Conservation (phyloP, 1,284 basidiomycete species). For the Erythrobasidium hasegawianum region DNA sequence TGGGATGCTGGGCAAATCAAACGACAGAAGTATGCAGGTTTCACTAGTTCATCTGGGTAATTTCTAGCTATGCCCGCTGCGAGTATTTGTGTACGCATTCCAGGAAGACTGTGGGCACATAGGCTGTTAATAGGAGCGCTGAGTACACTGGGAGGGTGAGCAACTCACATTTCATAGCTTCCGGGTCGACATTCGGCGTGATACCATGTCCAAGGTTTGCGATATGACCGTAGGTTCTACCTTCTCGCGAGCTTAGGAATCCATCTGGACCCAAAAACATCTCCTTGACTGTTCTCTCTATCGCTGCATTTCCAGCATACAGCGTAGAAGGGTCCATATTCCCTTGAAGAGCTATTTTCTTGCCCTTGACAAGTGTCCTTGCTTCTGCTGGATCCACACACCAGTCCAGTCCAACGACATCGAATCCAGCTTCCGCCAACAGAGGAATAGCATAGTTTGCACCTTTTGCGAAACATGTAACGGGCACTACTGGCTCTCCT, state of each 20-base stretch:
- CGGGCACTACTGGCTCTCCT: slow-evolving; percentile 57
- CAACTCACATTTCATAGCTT: slow-evolving; percentile 67
- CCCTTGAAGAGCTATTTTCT: slow-evolving; percentile 75
- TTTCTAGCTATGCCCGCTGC: slow-evolving; percentile 2
- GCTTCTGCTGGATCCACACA: slow-evolving; percentile 70
- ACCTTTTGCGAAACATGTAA: slow-evolving; percentile 90
- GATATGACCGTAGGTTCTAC: slow-evolving; percentile 70
- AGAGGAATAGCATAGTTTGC: slow-evolving; percentile 58
- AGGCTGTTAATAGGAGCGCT: too few relatives aligned
- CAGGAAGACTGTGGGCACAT: slow-evolving; percentile 29
- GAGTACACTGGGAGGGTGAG: too few relatives aligned
- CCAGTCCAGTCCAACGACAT: slow-evolving; percentile 87
- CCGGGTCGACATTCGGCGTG: slow-evolving; percentile 89
- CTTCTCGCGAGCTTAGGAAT: slow-evolving; percentile 60
- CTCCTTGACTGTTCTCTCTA: slow-evolving; percentile 78
- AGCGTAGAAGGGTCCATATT: slow-evolving; percentile 89
- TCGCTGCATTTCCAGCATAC: slow-evolving; percentile 81
- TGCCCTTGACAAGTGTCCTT: slow-evolving; percentile 57
- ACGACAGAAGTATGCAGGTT: too few relatives aligned
- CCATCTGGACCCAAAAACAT: slow-evolving; percentile 61
- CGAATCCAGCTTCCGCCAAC: slow-evolving; percentile 63
- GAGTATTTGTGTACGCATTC: slow-evolving; percentile 63
- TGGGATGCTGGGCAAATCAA: too few relatives aligned
- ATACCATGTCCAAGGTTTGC: slow-evolving; percentile 97
- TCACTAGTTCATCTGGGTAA: too few relatives aligned